phyloP scores from a whole-genome alignment of 805 yeast species.

The Myxozyma lipomycoides region DNA sequence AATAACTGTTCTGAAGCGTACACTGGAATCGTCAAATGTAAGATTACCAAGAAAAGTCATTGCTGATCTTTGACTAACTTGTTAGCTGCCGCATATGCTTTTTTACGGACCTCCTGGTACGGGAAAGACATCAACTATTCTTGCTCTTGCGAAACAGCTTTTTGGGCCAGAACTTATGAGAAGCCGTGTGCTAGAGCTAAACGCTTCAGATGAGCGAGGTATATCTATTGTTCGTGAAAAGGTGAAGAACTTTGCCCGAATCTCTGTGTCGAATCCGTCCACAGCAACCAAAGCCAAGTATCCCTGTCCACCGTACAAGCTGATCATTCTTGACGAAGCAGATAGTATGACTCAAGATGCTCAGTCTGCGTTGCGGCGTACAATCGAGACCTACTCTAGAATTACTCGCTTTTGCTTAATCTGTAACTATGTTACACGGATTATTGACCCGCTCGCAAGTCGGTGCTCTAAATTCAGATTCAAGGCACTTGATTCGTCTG shows the following conservation, averaged over 20 bases:
- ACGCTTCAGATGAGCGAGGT: conserved; percentile 91
- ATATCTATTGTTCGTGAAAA: conserved; percentile 82
- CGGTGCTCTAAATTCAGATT: conserved; percentile 95
- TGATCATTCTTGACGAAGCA: conserved; percentile 90
- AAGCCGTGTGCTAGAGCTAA: conserved; percentile 71
- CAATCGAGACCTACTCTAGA: conserved; percentile 84
- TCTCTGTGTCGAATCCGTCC: conserved; percentile 77
- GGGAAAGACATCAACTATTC: conserved; percentile 83
- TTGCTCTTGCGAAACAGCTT: conserved; percentile 75
- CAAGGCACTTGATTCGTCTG: conserved; percentile 63
- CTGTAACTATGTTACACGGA: conserved; percentile 94
- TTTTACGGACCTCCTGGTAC: conserved; percentile 95
- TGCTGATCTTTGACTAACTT: background rate
- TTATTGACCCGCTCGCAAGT: conserved; percentile 93
- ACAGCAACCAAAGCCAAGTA: conserved; percentile 62
- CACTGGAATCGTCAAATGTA: conserved; percentile 67
- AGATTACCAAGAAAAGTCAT: no score
- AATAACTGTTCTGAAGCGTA: conserved; percentile 72
- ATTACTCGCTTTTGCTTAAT: conserved; percentile 91
- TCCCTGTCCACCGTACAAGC: conserved; percentile 96
- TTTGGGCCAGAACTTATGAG: conserved; percentile 70
- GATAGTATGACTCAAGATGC: conserved; percentile 98
- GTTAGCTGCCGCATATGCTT: conserved; percentile 75
- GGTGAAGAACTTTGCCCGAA: conserved; percentile 79
- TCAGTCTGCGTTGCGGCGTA: conserved; percentile 89